These are phyloP conservation scores for Aspergillus jensenii DNA, from an alignment of 2,329 filamentous ascomycete species.

Conservation along the genomic window DNA sequence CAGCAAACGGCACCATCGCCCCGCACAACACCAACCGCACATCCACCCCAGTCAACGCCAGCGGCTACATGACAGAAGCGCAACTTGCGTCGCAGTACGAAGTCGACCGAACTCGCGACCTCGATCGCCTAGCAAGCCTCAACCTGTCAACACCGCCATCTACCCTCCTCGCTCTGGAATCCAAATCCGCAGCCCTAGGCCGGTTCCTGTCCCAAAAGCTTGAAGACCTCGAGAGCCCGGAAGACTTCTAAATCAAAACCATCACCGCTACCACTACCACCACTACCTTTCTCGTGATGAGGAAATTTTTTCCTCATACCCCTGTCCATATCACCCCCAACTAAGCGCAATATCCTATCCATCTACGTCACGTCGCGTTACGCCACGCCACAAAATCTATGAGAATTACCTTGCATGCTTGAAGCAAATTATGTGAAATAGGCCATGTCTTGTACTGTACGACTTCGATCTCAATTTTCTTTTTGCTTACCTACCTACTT, in stretches of 20 bases:
- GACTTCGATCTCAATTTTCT: neutral
- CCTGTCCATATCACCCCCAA: neutral
- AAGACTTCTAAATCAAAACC: constrained; percentile 33
- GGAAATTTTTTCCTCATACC: neutral
- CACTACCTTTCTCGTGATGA: no score
- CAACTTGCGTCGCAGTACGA: constrained; percentile 37
- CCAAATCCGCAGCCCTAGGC: constrained; percentile 43
- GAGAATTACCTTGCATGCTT: no score
- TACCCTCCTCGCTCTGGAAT: constrained; percentile 42
- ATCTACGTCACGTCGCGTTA: neutral
- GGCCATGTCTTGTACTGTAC: neutral
- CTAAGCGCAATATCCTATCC: neutral
- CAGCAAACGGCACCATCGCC: constrained; percentile 9
- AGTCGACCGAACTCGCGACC: constrained; percentile 40
- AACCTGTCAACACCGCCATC: constrained; percentile 40
- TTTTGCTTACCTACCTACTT: no score
- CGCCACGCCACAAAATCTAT: neutral
- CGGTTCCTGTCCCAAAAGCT: constrained; percentile 42
- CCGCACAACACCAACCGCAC: neutral
- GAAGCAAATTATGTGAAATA: neutral
- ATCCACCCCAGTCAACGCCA: neutral
- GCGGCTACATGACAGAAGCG: constrained; percentile 22
- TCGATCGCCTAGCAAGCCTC: constrained; percentile 39
- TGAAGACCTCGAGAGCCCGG: constrained; percentile 41
- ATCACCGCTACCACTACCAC: neutral